phyloP scores from a whole-genome alignment of 140 eudicot species.

The Anethum foeniculum region DNA sequence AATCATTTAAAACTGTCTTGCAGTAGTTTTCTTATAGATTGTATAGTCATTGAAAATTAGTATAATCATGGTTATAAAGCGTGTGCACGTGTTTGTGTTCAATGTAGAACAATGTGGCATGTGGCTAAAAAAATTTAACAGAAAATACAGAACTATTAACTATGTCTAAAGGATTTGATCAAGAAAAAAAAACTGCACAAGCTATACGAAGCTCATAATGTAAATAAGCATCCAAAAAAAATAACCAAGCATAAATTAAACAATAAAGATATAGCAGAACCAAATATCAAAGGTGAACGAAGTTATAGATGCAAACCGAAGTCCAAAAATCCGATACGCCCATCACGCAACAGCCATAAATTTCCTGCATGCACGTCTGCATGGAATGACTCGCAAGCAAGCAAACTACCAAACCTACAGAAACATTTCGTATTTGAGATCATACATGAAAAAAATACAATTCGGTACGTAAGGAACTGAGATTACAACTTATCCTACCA shows the following conservation, averaged over 20 bases:
- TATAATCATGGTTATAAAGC: background rate
- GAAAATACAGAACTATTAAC: background rate
- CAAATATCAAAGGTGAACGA: background rate
- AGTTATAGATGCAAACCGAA: constrained; percentile 49
- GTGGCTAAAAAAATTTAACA: background rate
- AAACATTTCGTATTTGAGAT: background rate
- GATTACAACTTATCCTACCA: constrained; percentile 44
- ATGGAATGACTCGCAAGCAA: constrained; percentile 82
- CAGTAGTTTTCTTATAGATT: background rate
- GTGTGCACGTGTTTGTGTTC: background rate
- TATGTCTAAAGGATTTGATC: background rate
- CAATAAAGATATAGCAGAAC: background rate
- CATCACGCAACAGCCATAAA: constrained; percentile 91
- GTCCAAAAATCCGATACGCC: constrained; percentile 94
- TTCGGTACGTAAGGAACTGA: background rate
- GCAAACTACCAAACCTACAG: constrained; percentile 96
- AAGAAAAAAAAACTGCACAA: background rate
- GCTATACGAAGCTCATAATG: background rate
- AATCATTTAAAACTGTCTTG: background rate
- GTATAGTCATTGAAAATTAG: background rate
- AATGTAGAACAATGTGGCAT: background rate
- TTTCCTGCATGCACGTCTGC: constrained; percentile 99
- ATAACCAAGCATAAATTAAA: background rate
- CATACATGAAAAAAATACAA: background rate
- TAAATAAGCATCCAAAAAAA: background rate